Percentiles rank a stretch among this genome's conserved stretches.
Conservation (phyloP, 192 early-diverging fungal species). For the Coemansia sp. region DNA sequence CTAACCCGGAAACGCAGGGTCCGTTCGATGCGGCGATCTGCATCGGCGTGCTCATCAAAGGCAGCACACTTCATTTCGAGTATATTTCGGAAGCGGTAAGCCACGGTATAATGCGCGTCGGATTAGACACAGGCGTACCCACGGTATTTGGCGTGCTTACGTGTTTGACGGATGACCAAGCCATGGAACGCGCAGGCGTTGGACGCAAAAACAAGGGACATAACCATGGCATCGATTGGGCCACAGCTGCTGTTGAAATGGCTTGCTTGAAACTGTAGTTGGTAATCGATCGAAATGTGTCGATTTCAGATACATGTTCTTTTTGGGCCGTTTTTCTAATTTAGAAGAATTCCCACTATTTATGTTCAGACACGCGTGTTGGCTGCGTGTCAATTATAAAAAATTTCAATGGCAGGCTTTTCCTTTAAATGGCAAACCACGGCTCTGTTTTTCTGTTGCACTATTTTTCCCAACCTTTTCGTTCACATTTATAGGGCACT, state of each 20-base stretch:
- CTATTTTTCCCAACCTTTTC: not conserved
- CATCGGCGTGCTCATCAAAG: slow-evolving; percentile 98
- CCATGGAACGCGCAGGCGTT: slow-evolving; percentile 76
- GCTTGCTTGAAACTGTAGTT: slow-evolving; percentile 57
- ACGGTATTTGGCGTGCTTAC: slow-evolving; percentile 97
- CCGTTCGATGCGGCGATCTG: slow-evolving; percentile 89
- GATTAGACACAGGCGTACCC: slow-evolving; percentile 82
- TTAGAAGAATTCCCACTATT: slow-evolving; percentile 4
- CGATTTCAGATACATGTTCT: not conserved
- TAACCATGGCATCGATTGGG: slow-evolving; percentile 98
- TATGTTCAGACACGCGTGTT: not conserved
- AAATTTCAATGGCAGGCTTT: not conserved
- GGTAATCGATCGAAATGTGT: not conserved
- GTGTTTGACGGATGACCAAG: slow-evolving; percentile 93
- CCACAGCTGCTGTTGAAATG: slow-evolving; percentile 93
- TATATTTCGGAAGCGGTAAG: slow-evolving; percentile 95
- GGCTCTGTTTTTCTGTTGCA: not conserved
- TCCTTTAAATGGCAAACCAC: not conserved
- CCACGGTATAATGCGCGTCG: slow-evolving; percentile 95
- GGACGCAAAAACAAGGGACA: slow-evolving; percentile 65
- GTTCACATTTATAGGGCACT: not conserved
- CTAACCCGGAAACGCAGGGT: slow-evolving; percentile 21
- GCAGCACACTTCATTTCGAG: slow-evolving; percentile 98
- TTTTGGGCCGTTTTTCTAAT: not conserved
- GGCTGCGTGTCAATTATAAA: not conserved